Conservation (phyloP, 352 stramenopile genomes). For the Lagenidium sp. region DNA sequence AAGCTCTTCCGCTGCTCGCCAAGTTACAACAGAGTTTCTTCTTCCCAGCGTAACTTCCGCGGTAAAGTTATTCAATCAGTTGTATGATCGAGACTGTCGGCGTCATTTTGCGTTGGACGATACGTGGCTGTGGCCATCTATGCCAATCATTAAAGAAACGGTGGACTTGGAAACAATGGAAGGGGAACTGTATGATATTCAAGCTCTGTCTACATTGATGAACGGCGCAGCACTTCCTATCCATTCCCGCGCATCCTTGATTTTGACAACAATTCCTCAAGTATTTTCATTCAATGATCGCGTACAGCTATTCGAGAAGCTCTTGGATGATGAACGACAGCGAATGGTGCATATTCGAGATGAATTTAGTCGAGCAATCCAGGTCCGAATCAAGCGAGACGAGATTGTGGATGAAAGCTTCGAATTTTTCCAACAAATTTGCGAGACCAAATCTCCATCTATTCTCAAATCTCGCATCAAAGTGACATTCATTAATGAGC, state of each 20-base stretch:
- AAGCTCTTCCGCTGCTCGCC: no score
- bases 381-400: slow-evolving; percentile 58
- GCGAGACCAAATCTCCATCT: slow-evolving; percentile 36
- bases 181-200: slow-evolving; percentile 30
- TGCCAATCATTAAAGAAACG: slow-evolving; percentile 54
- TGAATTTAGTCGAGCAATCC: slow-evolving; percentile 42
- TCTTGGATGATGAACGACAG: slow-evolving; percentile 54
- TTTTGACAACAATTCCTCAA: slow-evolving; percentile 70
- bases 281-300: slow-evolving; percentile 74
- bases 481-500: slow-evolving; percentile 90
- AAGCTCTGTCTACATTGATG: slow-evolving; percentile 41
- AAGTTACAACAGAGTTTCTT: slow-evolving; percentile 6
- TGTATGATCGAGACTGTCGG: slow-evolving; percentile 65
- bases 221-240: slow-evolving; percentile 18
- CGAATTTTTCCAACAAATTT: slow-evolving; percentile 57
- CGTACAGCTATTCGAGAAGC: slow-evolving; percentile 64
- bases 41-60: slow-evolving; percentile 47
- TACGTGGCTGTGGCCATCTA: slow-evolving; percentile 65
- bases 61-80: slow-evolving; percentile 73
- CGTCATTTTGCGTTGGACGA: slow-evolving; percentile 30
- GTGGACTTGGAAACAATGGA: slow-evolving; percentile 58
- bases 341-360: slow-evolving; percentile 34
- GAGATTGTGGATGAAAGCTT: slow-evolving; percentile 91
- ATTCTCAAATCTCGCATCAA: slow-evolving; percentile 87
- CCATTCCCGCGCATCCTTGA: slow-evolving; percentile 32